Conservation (phyloP, 192 early-diverging fungal species). For the Coemansia sp. region DNA sequence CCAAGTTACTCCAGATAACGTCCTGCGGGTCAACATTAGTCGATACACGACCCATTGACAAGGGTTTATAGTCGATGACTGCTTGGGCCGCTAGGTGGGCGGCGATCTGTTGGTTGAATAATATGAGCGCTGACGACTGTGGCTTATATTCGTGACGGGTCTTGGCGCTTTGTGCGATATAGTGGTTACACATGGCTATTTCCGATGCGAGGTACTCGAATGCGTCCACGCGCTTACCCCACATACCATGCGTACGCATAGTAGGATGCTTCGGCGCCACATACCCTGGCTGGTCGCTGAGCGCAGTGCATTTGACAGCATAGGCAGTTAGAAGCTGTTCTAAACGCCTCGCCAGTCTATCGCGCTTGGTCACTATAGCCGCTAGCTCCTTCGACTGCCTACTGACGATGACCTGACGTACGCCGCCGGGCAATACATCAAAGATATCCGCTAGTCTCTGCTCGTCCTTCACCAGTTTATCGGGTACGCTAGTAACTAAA, state of each 20-base stretch:
- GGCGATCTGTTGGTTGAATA: constrained; percentile 78
- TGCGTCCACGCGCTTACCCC: constrained; percentile 55
- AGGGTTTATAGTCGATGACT: constrained; percentile 66
- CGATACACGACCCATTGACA: constrained; percentile 68
- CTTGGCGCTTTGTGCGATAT: constrained; percentile 45
- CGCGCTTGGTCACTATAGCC: constrained; percentile 61
- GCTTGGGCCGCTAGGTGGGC: constrained; percentile 82
- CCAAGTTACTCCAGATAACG: constrained; percentile 87
- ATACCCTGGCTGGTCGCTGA: constrained; percentile 10
- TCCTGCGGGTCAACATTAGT: constrained; percentile 73
- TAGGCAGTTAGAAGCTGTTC: constrained; percentile 62
- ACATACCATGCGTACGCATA: constrained; percentile 50
- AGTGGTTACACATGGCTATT: constrained; percentile 45
- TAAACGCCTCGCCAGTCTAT: constrained; percentile 54
- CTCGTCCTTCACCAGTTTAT: constrained; percentile 58
- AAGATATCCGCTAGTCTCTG: constrained; percentile 60
- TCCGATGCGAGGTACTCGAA: constrained; percentile 51
- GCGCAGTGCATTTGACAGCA: constrained; percentile 32
- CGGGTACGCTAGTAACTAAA: constrained; percentile 73
- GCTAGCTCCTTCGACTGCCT: constrained; percentile 62
- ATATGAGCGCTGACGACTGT: constrained; percentile 82
- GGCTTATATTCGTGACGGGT: constrained; percentile 18
- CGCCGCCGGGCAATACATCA: constrained; percentile 74
- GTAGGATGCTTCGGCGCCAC: constrained; percentile 57
- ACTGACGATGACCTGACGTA: constrained; percentile 69